phyloP scores from a whole-genome alignment of 2,329 filamentous ascomycete species.

The Didymella arachidicola region DNA sequence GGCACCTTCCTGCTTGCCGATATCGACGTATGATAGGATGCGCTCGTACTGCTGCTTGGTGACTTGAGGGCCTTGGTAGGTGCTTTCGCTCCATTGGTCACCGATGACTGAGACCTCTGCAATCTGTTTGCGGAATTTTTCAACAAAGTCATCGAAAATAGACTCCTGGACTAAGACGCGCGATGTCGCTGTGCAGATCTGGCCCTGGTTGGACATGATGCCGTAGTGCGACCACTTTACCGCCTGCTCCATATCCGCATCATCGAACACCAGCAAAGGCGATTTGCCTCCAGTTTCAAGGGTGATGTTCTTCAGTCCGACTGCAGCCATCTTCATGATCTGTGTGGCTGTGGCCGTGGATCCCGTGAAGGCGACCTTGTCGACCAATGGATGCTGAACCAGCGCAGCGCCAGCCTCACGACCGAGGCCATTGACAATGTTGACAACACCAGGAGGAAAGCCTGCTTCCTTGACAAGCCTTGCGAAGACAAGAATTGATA shows the following conservation, averaged over 20 bases:
- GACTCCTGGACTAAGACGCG: constrained; percentile 51
- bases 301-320: constrained; percentile 53
- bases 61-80: constrained; percentile 57
- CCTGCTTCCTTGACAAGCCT: constrained; percentile 47
- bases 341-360: constrained; percentile 72
- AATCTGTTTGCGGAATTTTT: constrained; percentile 53
- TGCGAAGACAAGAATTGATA: constrained; percentile 36
- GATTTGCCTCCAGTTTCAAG: constrained; percentile 57
- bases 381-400: constrained; percentile 69
- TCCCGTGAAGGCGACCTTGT: constrained; percentile 81
- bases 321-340: constrained; percentile 57
- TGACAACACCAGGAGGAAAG: constrained; percentile 53
- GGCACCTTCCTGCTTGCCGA: constrained; percentile 57
- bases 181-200: constrained; percentile 51
- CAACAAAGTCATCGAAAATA: constrained; percentile 36
- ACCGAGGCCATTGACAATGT: constrained; percentile 62
- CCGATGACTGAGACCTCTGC: constrained; percentile 35
- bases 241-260: constrained; percentile 55
- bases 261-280: constrained; percentile 56
- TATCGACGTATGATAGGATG: constrained; percentile 54
- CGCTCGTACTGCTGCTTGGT: constrained; percentile 56
- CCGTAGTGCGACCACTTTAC: constrained; percentile 46
- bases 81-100: constrained; percentile 53
- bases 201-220: constrained; percentile 50
- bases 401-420: constrained; percentile 67